Evolutionary conservation across 192 early-diverging fungal genomes (phyloP).

Genomic region (Pilobolus umbonatus): DNA sequence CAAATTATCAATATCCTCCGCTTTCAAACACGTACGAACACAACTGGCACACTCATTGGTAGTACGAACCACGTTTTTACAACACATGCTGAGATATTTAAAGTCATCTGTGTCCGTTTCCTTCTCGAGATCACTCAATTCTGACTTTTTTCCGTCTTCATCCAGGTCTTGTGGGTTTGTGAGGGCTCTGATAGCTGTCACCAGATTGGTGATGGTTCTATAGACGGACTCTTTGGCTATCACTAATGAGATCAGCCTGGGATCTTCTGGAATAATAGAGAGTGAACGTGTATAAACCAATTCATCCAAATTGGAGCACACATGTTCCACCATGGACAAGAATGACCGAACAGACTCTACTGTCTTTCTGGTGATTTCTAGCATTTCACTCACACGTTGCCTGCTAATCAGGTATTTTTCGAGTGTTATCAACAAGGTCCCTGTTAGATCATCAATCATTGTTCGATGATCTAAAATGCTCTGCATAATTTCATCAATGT

Average conservation of each 20-base stretch:
- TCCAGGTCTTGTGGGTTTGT: constrained; percentile 6
- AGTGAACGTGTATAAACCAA: constrained; percentile 14
- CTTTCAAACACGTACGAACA: constrained; percentile 11
- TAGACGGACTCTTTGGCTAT: constrained; percentile 36
- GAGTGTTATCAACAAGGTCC: constrained; percentile 2
- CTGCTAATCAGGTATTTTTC: constrained; percentile 8
- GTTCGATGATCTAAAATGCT: constrained; percentile 15
- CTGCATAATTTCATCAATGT: constrained; percentile 15
- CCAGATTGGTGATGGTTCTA: constrained; percentile 32
- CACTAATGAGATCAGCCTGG: constrained; percentile 26
- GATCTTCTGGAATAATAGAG: constrained; percentile 21
- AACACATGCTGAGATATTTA: constrained; percentile 15
- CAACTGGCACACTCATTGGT: constrained; percentile 18
- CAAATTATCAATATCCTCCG: neutral
- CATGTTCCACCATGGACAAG: constrained; percentile 30
- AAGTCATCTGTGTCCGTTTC: no score
- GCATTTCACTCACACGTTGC: constrained; percentile 15
- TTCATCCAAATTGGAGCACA: constrained; percentile 20
- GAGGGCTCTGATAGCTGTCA: constrained; percentile 28
- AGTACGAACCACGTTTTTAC: constrained; percentile 15
- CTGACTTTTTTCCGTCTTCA: no score
- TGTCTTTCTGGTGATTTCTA: constrained; percentile 31
- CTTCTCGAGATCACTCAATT: neutral
- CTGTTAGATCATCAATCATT: constrained; percentile 10
- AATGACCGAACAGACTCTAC: constrained; percentile 32